Evolutionary conservation across 2,329 filamentous ascomycete genomes (phyloP), one percentile per base, ranked within the genome.

Genomic region (Cladosporium sp.): DNA sequence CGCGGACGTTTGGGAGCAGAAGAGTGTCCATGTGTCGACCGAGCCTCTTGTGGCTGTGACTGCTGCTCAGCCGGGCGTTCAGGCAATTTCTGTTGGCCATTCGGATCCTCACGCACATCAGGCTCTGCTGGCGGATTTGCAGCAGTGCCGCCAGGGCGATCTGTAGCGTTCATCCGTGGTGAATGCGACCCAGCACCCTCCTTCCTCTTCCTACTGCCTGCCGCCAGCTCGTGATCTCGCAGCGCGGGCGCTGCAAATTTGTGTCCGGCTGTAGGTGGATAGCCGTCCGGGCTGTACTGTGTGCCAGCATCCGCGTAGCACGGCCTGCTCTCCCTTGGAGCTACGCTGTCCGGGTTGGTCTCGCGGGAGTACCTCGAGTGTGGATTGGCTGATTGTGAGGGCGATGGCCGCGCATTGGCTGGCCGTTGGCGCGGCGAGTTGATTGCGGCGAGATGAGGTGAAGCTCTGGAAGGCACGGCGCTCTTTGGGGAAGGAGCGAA

Each of bases 221-320:
- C 40, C 40, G 67, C 65, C 57, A 66, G 55, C 2, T 60, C 44
- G 18, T 31, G 46, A 49, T 63, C 67, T 59, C 62, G 65, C 64
- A 67, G 67, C 65, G 57, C 69, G 49, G 61, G 65, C 57, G 67
- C 65, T 64, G 70, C 66, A 62, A 72, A 63, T 56, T 69, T 68
- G 66, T 53, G 67, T 56, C 66, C 68, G 59, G 74, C 78, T 62
- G 82, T 82, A 67, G 81, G 78, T 69, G 83, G 78, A 63, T 74
- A 78, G 66, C 78, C 79, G 65, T 81, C 78, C 53, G 83, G 83
- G 52, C 83, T 84, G 74, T 85, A 86, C 74, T 86, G 84, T 40
- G 84, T 86, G 66, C 78, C 80, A 37, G 79, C 79, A 78, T 86
- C 82, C 65, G 79, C 78, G 75, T 74, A 74, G 21, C 67, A 29